Evolutionary conservation across 208 protist species (phyloP), one percentile per base, ranked within the genome.

Genomic region (Tetramitus jugosus): DNA sequence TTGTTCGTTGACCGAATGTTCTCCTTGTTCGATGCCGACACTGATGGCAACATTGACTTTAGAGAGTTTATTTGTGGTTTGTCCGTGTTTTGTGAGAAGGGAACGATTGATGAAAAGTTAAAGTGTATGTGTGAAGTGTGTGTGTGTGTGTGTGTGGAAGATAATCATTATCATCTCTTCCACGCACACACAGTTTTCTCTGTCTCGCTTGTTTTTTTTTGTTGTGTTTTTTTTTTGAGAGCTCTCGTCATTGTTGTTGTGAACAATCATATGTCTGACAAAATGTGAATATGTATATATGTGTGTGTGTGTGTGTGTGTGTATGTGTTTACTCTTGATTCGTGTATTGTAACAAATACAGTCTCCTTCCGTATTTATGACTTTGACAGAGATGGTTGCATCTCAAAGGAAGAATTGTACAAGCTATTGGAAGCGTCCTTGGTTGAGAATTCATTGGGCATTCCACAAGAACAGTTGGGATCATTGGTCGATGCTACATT

Each of bases 11-110:
- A 81, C 60, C 31, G 79, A 39, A 80, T 81, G 65, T 81, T 81
- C 31, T 37, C 45, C 8, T 53, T 81, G 23, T 81, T 81, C 60
- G 79, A 81, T 65, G 43, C 23, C n/a, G 60, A 81, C 61, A 62
- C 62, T 23, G 68, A 81, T 42, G 76, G 76, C 20, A 76, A 29
- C 23, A 76, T 81, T 52, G 62, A 81, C 61, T 61, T 80, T 14
- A 13, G 62, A 81, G 79, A 81, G 75, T 81, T 81, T 37, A 80
- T 81, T 68, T 74, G 43, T 62, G 79, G 79, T 33, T 61, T 81
- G 13, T 81, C 76, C 26, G 72, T 81, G 17, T 60, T 78, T 26
- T 65, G 53, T 1, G 80, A 78, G 61, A 65, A 74, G 43, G 79
- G 76, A 39, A 81, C 79, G 3, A 76, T 80, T 43, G 79, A 81